phyloP scores from a whole-genome alignment of 2,329 filamentous ascomycete genomes.

The Diaporthe capsici region DNA sequence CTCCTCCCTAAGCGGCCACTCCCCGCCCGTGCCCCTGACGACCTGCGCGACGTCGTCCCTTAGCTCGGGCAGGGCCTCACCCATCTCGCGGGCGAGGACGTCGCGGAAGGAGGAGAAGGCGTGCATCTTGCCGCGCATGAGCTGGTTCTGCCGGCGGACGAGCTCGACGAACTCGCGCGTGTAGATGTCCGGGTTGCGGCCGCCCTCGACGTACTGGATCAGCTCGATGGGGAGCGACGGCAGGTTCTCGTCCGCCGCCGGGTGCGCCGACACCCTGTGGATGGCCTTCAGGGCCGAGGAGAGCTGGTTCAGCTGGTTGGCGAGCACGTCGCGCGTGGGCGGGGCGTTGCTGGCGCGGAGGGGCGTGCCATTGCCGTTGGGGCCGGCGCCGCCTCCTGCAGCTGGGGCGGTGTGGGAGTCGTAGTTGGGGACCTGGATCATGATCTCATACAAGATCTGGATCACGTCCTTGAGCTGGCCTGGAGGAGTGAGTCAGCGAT shows the following conservation, averaged over 20 bases:
- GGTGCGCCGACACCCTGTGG: slow-evolving; percentile 57
- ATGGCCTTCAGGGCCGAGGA: slow-evolving; percentile 56
- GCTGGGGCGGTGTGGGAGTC: slow-evolving; percentile 61
- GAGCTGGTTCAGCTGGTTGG: slow-evolving; percentile 63
- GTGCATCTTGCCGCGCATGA: slow-evolving; percentile 74
- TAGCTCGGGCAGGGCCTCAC: slow-evolving; percentile 71
- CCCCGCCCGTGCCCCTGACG: slow-evolving; percentile 61
- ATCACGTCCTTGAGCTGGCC: slow-evolving; percentile 74
- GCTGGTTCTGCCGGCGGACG: slow-evolving; percentile 75
- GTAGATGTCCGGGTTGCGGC: slow-evolving; percentile 81
- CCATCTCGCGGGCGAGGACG: slow-evolving; percentile 72
- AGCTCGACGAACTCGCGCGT: slow-evolving; percentile 81
- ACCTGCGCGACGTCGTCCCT: slow-evolving; percentile 66
- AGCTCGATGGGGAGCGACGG: slow-evolving; percentile 73
- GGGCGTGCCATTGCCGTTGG: slow-evolving; percentile 68
- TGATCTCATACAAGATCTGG: slow-evolving; percentile 74
- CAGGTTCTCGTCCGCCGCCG: slow-evolving; percentile 50
- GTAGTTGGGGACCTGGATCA: slow-evolving; percentile 74
- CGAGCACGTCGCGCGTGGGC: slow-evolving; percentile 69
- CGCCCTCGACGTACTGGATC: slow-evolving; percentile 78
- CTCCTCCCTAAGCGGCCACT: slow-evolving; percentile 33
- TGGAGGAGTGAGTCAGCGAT: slow-evolving; percentile 46
- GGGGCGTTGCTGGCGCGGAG: slow-evolving; percentile 57
- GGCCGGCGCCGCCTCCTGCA: neutral
- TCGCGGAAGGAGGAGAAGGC: slow-evolving; percentile 75